phyloP scores from a whole-genome alignment of 495 filamentous ascomycete species.

The Neurospora sp. region DNA sequence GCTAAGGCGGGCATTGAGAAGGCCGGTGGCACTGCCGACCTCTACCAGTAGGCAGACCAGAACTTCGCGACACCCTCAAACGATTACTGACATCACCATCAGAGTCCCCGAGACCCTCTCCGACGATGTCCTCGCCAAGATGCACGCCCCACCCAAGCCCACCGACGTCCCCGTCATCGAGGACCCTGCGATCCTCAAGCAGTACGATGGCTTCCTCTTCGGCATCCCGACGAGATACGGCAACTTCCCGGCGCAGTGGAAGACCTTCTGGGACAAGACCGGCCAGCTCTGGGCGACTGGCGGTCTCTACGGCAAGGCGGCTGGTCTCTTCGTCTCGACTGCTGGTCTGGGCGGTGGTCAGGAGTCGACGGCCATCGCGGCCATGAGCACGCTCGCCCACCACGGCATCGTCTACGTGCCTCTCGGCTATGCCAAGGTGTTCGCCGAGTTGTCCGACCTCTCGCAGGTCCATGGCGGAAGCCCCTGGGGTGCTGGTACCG shows the following conservation, averaged over 20 bases:
- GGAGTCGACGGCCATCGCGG: constrained; percentile 72
- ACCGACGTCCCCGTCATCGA: constrained; percentile 51
- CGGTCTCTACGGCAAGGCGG: constrained; percentile 82
- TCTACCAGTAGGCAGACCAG: constrained; percentile 59
- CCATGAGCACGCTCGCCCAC: constrained; percentile 82
- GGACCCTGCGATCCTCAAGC: constrained; percentile 54
- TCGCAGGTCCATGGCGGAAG: constrained; percentile 72
- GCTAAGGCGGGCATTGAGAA: constrained; percentile 85
- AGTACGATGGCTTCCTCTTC: constrained; percentile 86
- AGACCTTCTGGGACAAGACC: constrained; percentile 77
- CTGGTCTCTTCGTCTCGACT: constrained; percentile 83
- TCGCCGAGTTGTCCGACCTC: constrained; percentile 56
- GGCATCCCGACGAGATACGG: constrained; percentile 98
- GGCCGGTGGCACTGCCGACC: constrained; percentile 67
- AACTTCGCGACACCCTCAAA: not conserved
- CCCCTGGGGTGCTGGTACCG: constrained; percentile 93
- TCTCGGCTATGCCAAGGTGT: constrained; percentile 80
- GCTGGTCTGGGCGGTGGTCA: constrained; percentile 81
- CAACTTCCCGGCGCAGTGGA: constrained; percentile 97
- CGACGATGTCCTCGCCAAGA: constrained; percentile 65
- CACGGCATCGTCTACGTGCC: constrained; percentile 96
- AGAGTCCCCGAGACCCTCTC: constrained; percentile 82
- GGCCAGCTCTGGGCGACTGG: constrained; percentile 64
- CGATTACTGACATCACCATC: constrained; percentile 1
- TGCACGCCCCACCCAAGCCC: constrained; percentile 78